Percentiles rank a stretch among this genome's conserved stretches.
Evolutionary conservation across 176 grass and related monocot genomes (phyloP).

Genomic region (barley (Hordeum vulgare)): MorexV3_pseudomolecules_assembly NC_058519.1:606020449-606020948

Average conservation of each 20-base stretch:
- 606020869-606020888: background rate
- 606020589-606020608: background rate
- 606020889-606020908: background rate
- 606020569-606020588: background rate
- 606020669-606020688: background rate
- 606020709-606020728: background rate
- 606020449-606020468: background rate
- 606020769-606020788: background rate
- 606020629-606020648: background rate
- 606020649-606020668: background rate
- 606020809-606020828: background rate
- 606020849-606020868: background rate
- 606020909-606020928: background rate
- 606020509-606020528: slow-evolving; percentile 43
- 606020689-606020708: background rate
- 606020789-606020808: background rate
- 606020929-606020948: slow-evolving; percentile 12
- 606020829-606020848: background rate
- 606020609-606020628: background rate
- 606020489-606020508: background rate
- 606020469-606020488: slow-evolving; percentile 1
- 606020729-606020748: background rate
- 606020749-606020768: background rate
- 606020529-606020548: slow-evolving; percentile 16
- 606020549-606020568: slow-evolving; percentile 37